Base-by-base conservation (phyloP, 2,329 filamentous ascomycete species). In the Didymosphaeria variabile region DNA sequence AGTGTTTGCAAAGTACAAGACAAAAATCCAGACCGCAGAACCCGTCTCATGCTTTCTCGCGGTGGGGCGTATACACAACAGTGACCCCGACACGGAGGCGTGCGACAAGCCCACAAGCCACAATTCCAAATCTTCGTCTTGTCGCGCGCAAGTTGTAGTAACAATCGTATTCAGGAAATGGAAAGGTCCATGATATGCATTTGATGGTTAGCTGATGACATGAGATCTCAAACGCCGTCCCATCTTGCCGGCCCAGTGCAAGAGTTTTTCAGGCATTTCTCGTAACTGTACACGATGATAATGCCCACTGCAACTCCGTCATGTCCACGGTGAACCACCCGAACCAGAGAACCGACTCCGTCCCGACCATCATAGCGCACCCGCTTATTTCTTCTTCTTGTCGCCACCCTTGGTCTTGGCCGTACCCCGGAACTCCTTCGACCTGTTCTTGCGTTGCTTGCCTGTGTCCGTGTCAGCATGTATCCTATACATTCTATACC, bases 371-470 rank as follows among this genome's bases (percentile, higher is more conserved):
- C 64, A 74, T 56, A 57, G 60, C 58, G 64, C 65, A 71, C 61
- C 67, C 73, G 75, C 68, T 77, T 79, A 79, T 78, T 79, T 87
- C 84, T 84, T 92, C 90, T 96, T 95, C 84, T 91, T 88, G 87
- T 90, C 89, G 81, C 90, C 90, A 83, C 93, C 93, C 92, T 97
- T 97, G 88, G 90, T 90, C 93, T 99, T 99, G 80, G 93, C 94
- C 78, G 93, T 97, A 82, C 95, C 95, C 77, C 95, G 92, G 84
- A 97, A 91, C 82, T 94, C 95, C 93, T 99, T 98, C 86, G 92
- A 90, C 84, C 94, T 90, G 92, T 99, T 99, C 93, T 99, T 99
- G 88, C 95, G 92, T 88, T 98, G 95, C 89, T 99, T 99, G 91
- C 94, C 94, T 98, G 85, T 87, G 56, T 47, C 44, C 55, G 42